Percentiles rank a stretch among this genome's conserved stretches.
phyloP scores from a whole-genome alignment of 23 red algal species.

The Gracilaria vermiculophylla region DNA sequence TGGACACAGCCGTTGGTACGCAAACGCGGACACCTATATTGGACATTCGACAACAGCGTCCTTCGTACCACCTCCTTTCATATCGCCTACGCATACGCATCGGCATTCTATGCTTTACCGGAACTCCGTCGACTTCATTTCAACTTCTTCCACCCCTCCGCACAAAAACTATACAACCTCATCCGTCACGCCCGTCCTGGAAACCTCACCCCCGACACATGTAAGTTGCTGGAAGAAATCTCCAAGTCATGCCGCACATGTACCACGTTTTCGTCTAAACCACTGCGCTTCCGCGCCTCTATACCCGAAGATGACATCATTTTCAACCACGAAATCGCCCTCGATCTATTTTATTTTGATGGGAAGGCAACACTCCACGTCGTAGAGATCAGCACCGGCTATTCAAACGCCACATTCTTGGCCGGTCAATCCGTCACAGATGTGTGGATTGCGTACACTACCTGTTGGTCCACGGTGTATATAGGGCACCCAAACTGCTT shows the following conservation, averaged over 20 bases:
- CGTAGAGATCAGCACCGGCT: not conserved
- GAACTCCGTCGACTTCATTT: not conserved
- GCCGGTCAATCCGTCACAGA: not conserved
- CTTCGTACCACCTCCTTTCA: too few species aligned
- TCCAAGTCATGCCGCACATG: not conserved
- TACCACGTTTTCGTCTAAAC: not conserved
- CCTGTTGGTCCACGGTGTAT: not conserved
- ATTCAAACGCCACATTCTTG: not conserved
- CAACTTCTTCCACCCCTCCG: conserved; percentile 14
- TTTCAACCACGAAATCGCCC: not conserved
- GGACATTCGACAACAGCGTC: not conserved
- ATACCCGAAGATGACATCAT: not conserved
- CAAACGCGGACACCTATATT: not conserved
- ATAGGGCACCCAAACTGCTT: not conserved
- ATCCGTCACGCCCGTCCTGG: not conserved
- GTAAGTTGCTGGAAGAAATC: not conserved
- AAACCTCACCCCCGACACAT: not conserved
- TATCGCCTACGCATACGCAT: not conserved
- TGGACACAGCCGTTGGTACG: not conserved
- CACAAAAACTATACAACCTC: conserved; percentile 24
- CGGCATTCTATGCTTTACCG: not conserved
- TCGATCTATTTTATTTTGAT: not conserved
- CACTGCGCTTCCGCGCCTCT: conserved; percentile 1
- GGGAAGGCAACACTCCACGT: not conserved
- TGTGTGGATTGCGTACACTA: not conserved